Evolutionary conservation across 169 alveolate species (phyloP).

Genomic region (Theileria sp.): DNA sequence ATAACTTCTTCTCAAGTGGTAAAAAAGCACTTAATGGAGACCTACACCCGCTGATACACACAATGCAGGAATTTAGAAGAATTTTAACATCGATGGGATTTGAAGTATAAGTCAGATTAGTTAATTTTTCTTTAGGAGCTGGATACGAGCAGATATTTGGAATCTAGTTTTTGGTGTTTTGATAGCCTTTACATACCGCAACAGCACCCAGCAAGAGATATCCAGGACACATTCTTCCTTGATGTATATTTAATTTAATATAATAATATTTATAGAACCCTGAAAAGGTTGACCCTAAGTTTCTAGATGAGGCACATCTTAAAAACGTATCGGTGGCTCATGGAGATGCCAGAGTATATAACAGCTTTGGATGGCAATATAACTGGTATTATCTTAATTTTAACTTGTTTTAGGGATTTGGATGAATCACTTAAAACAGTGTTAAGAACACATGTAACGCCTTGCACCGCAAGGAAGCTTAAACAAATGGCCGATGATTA

Average conservation of each 20-base stretch:
- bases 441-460: conserved; percentile 99
- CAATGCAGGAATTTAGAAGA: conserved; percentile 53
- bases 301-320: conserved; percentile 81
- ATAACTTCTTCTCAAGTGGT: conserved; percentile 86
- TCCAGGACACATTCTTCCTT: conserved; percentile 98
- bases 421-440: conserved; percentile 72
- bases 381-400: conserved; percentile 88
- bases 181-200: conserved; percentile 99
- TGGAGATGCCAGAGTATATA: conserved; percentile 89
- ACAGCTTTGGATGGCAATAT: conserved; percentile 97
- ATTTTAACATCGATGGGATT: conserved; percentile 81
- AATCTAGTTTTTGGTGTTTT: conserved; percentile 98
- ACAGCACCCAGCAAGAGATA: conserved; percentile 99
- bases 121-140: conserved; percentile 97
- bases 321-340: conserved; percentile 91
- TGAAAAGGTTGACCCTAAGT: conserved; percentile 56
- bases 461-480: conserved; percentile 94
- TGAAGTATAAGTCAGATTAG: conserved; percentile 81
- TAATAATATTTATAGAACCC: conserved; percentile 43
- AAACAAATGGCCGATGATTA: conserved; percentile 90
- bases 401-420: conserved; percentile 88
- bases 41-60: conserved; percentile 81
- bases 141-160: conserved; percentile 97
- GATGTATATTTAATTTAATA: conserved; percentile 41
- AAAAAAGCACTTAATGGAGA: conserved; percentile 83